Evolutionary conservation across 1,284 basidiomycete species (phyloP).

Genomic region (Marasmius tenuissimus): DNA sequence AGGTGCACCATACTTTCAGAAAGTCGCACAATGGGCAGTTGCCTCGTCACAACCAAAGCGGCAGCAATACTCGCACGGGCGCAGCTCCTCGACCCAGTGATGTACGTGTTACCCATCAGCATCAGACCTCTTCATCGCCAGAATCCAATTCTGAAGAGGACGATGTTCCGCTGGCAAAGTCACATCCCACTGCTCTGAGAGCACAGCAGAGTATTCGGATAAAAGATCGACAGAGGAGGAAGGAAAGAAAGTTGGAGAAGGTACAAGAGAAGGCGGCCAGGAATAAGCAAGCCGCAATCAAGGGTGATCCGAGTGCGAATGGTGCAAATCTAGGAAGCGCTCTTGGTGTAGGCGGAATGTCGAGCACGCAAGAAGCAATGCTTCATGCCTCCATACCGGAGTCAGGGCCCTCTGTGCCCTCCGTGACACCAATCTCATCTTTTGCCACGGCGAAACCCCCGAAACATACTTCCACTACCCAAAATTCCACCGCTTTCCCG

Average conservation of each 20-base stretch:
- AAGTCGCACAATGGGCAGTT: not conserved
- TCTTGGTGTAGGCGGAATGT: slow-evolving; percentile 17
- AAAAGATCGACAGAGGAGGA: slow-evolving; percentile 57
- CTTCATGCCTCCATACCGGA: slow-evolving; percentile 32
- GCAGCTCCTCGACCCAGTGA: not conserved
- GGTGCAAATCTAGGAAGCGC: not conserved
- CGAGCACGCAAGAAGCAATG: slow-evolving; percentile 41
- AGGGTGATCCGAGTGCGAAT: not conserved
- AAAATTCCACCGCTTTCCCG: not conserved
- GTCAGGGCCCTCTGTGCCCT: slow-evolving; percentile 27
- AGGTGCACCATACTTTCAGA: slow-evolving; percentile 12
- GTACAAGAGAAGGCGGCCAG: slow-evolving; percentile 10
- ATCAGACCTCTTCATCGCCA: slow-evolving; percentile 8
- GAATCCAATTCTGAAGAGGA: slow-evolving; percentile 40
- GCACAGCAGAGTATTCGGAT: slow-evolving; percentile 77
- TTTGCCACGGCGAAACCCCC: slow-evolving; percentile 8
- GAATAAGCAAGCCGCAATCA: slow-evolving; percentile 6
- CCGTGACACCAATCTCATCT: slow-evolving; percentile 47
- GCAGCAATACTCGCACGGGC: not conserved
- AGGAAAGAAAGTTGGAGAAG: slow-evolving; percentile 41
- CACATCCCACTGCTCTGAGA: slow-evolving; percentile 73
- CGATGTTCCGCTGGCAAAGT: slow-evolving; percentile 74
- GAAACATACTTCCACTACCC: not conserved
- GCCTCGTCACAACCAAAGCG: not conserved
- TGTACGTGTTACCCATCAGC: not conserved